These are phyloP conservation scores for Gypsophila paniculata DNA, from an alignment of 179 eudicot genomes.

Conservation along the genomic window DNA sequence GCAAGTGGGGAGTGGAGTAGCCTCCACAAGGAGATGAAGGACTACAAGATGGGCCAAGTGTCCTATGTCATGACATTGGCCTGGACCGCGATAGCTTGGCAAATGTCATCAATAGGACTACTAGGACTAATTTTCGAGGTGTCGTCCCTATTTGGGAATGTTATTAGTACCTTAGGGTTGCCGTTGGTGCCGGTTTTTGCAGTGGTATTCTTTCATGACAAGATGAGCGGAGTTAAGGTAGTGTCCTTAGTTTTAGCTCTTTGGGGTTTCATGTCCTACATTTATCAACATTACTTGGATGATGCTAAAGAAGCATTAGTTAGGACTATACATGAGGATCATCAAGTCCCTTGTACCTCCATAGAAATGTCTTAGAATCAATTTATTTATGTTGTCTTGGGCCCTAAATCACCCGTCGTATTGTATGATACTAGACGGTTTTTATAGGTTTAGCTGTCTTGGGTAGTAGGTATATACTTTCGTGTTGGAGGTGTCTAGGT, in stretches of 20 bases:
- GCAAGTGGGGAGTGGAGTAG: constrained; percentile 63
- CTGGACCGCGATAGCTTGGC: constrained; percentile 59
- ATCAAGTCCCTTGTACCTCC: neutral
- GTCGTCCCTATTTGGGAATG: constrained; percentile 60
- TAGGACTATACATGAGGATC: neutral
- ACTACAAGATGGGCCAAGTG: constrained; percentile 39
- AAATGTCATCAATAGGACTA: constrained; percentile 39
- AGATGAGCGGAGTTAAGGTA: constrained; percentile 49
- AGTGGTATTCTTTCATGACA: constrained; percentile 42
- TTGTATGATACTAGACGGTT: neutral
- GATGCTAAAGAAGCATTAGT: constrained; percentile 18
- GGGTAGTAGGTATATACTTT: neutral
- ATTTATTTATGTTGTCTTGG: no score
- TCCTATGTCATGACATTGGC: constrained; percentile 49
- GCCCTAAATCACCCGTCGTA: no score
- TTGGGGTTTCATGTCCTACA: constrained; percentile 56
- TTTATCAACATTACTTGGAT: constrained; percentile 50
- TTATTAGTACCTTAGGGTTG: constrained; percentile 40
- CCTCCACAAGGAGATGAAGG: constrained; percentile 43
- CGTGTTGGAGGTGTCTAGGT: neutral
- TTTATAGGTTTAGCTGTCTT: neutral
- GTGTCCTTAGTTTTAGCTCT: constrained; percentile 43
- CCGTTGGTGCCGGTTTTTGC: constrained; percentile 47
- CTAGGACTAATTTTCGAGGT: constrained; percentile 63
- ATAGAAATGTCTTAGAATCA: constrained; percentile 12